A percentile compares a stretch with the other conserved stretches of the same genome.
These are phyloP conservation scores for Lichtheimia ornata DNA, from an alignment of 371 early-diverging fungal genomes.

Conservation along the genomic window DNA sequence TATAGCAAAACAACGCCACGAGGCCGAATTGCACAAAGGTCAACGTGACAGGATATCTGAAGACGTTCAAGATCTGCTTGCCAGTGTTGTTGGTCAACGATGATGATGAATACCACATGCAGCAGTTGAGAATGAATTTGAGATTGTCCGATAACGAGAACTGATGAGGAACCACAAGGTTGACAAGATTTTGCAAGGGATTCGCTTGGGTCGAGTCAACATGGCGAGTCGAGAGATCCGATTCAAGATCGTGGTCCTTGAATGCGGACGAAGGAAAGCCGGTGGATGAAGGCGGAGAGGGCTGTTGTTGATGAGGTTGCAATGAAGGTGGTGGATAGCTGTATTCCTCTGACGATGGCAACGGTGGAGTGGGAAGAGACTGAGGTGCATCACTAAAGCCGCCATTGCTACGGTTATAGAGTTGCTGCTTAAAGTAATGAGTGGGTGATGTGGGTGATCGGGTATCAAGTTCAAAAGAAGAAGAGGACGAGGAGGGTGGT, in stretches of 20 bases:
- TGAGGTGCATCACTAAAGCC: slow-evolving; percentile 5
- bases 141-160: slow-evolving; percentile 33
- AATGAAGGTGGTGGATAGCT: slow-evolving; percentile 3
- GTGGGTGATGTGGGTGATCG: slow-evolving; percentile 7
- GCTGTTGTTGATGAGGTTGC: not conserved
- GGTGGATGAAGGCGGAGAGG: slow-evolving; percentile 1
- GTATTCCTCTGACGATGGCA: slow-evolving; percentile 9
- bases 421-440: slow-evolving; percentile 8
- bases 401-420: slow-evolving; percentile 9
- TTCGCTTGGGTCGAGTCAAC: slow-evolving; percentile 14
- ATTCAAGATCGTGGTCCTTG: not conserved
- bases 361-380: slow-evolving; percentile 10
- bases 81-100: slow-evolving; percentile 81
- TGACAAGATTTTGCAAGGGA: slow-evolving; percentile 18
- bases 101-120: slow-evolving; percentile 78
- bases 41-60: slow-evolving; percentile 76
- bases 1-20: slow-evolving; percentile 62
- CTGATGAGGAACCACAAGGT: slow-evolving; percentile 13
- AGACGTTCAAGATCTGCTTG: slow-evolving; percentile 74
- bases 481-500: slow-evolving; percentile 9
- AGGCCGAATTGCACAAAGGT: slow-evolving; percentile 79
- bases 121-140: slow-evolving; percentile 56
- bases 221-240: slow-evolving; percentile 32
- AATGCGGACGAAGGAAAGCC: slow-evolving; percentile 3
- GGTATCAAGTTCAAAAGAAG: slow-evolving; percentile 9